Evolutionary conservation across 768 basidiomycete species (phyloP).

Genomic region (Phylloporus rhodoxanthus): DNA sequence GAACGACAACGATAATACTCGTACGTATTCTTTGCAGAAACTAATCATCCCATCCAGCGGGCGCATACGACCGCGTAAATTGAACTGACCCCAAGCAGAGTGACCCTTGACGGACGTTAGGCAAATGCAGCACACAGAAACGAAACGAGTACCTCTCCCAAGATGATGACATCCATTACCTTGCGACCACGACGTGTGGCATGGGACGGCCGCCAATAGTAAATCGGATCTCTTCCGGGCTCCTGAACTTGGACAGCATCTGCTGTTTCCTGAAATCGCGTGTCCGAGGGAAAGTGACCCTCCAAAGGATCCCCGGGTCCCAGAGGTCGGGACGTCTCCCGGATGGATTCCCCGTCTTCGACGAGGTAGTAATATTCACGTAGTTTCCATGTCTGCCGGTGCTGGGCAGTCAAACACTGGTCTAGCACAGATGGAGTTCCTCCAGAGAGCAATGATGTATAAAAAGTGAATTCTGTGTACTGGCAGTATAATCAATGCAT

Average conservation of each 20-base stretch:
- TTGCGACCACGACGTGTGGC: constrained; percentile 29
- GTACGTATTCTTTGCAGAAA: constrained; percentile 80
- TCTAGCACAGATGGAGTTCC: constrained; percentile 61
- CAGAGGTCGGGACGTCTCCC: constrained; percentile 31
- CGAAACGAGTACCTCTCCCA: constrained; percentile 56
- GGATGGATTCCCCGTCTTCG: constrained; percentile 22
- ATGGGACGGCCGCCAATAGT: constrained; percentile 25
- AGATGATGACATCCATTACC: constrained; percentile 54
- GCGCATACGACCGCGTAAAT: constrained; percentile 71
- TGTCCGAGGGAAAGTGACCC: constrained; percentile 54
- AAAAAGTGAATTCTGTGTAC: constrained; percentile 84
- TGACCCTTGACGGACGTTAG: constrained; percentile 55
- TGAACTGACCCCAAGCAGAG: constrained; percentile 89
- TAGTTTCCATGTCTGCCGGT: constrained; percentile 87
- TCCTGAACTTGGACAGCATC: constrained; percentile 46
- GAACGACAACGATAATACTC: constrained; percentile 15
- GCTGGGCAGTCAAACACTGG: constrained; percentile 69
- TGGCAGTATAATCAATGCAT: constrained; percentile 22
- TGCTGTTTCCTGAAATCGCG: constrained; percentile 42
- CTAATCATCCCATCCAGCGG: constrained; percentile 77
- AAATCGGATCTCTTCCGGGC: constrained; percentile 31
- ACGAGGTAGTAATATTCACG: constrained; percentile 68
- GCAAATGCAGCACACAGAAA: not conserved
- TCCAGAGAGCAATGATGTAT: constrained; percentile 70
- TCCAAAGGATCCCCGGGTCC: constrained; percentile 55